Evolutionary conservation across 495 filamentous ascomycete species (phyloP).

Genomic region (Penicillium odoratum): DNA sequence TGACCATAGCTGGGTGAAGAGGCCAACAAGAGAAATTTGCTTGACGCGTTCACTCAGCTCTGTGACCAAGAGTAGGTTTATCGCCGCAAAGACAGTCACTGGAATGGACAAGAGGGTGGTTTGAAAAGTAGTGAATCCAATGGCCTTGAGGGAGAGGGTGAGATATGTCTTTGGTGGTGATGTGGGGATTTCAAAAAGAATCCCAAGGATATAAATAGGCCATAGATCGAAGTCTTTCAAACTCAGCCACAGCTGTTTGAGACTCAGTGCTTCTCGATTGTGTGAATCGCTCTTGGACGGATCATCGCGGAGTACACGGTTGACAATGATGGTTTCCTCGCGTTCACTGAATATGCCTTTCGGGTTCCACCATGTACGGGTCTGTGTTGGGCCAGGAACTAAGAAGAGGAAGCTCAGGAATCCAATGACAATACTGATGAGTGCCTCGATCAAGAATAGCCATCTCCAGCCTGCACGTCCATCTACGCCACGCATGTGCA

Average conservation of each 20-base stretch:
- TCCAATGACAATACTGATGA: constrained; percentile 52
- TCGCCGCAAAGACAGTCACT: constrained; percentile 36
- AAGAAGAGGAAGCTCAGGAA: constrained; percentile 53
- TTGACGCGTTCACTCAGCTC: constrained; percentile 43
- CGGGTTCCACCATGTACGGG: constrained; percentile 60
- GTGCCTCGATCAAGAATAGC: constrained; percentile 56
- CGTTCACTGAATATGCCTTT: constrained; percentile 66
- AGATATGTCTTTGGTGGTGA: constrained; percentile 53
- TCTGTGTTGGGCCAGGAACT: constrained; percentile 52
- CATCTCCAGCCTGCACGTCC: constrained; percentile 38
- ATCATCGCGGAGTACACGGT: constrained; percentile 68
- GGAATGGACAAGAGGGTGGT: constrained; percentile 68
- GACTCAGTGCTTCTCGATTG: constrained; percentile 52
- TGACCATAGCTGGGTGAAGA: constrained; percentile 57
- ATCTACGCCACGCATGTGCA: constrained; percentile 42
- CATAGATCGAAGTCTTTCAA: constrained; percentile 45
- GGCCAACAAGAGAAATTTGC: constrained; percentile 30
- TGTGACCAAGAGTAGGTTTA: constrained; percentile 46
- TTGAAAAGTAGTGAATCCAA: constrained; percentile 65
- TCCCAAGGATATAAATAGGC: constrained; percentile 53
- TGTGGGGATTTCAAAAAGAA: constrained; percentile 52
- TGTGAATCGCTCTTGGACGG: constrained; percentile 52
- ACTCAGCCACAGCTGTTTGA: constrained; percentile 42
- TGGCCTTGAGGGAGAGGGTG: constrained; percentile 56
- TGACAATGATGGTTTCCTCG: constrained; percentile 70